These are phyloP conservation scores for Tritrichomonas foetus DNA, from an alignment of 208 protist species.

Conservation along the genomic window DNA sequence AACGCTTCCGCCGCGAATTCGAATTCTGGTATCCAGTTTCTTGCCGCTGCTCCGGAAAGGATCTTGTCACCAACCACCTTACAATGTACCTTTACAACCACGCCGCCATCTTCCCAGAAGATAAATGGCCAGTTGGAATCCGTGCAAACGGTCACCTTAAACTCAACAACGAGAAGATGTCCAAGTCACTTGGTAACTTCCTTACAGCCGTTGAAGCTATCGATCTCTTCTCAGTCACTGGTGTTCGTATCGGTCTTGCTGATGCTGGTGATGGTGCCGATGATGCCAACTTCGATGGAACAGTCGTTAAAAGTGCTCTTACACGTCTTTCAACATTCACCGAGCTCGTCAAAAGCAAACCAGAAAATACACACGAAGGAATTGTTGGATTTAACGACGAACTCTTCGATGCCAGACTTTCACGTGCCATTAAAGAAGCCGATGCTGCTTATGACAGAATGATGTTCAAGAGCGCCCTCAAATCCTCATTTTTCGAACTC, in stretches of 20 bases:
- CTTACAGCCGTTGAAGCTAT: constrained; percentile 73
- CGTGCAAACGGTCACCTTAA: constrained; percentile 97
- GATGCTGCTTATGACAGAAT: constrained; percentile 77
- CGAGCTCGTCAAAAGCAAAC: neutral
- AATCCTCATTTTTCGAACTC: constrained; percentile 84
- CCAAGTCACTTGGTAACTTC: constrained; percentile 99
- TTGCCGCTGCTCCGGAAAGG: constrained; percentile 95
- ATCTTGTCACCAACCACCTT: constrained; percentile 99
- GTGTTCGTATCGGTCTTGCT: constrained; percentile 88
- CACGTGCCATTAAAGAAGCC: constrained; percentile 71
- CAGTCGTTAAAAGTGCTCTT: constrained; percentile 83
- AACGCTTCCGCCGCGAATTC: constrained; percentile 84
- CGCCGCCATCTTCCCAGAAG: constrained; percentile 77
- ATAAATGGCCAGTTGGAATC: constrained; percentile 75
- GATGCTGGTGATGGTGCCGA: constrained; percentile 94
- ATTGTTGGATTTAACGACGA: constrained; percentile 69
- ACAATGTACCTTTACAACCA: constrained; percentile 99
- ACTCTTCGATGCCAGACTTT: constrained; percentile 83
- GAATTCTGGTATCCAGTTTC: constrained; percentile 98
- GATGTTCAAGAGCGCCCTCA: constrained; percentile 86
- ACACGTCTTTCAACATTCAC: constrained; percentile 83
- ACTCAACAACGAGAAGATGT: constrained; percentile 98
- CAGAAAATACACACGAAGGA: neutral
- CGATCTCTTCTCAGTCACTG: constrained; percentile 64
- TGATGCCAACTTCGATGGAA: constrained; percentile 84